Base-by-base conservation (phyloP, 495 filamentous ascomycete genomes). In the Talaromyces ruber region DNA sequence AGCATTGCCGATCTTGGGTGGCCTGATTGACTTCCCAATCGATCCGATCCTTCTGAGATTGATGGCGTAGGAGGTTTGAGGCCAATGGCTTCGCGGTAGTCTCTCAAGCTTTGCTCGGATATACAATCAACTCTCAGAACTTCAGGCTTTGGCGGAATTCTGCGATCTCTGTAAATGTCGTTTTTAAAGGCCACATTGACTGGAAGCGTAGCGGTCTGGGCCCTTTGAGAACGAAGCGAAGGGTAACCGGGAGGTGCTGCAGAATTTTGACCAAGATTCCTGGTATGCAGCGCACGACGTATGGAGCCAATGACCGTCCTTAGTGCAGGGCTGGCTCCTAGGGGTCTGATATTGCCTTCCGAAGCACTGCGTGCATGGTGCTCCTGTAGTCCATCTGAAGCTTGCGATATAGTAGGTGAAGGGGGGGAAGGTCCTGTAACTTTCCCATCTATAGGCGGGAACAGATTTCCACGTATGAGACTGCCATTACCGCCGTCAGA, bases 301-400 rank as follows among this genome's bases (percentile, higher is more conserved):
- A 98, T 90, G 63, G 88, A 92, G 0, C 93, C 93, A 52, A 98
- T 80, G 3, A 98, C 78, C 64, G 86, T 94, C 71, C 86, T 91
- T 79, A 98, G 87, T 1, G 91, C 86, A 12, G 85, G 84, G 57
- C 75, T 89, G 14, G 75, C 72, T 58, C 74, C 37, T 61, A 67
- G 47, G 39, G 74, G 64, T 52, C 75, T 77, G 21, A 71, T 58
- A 29, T 64, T 68, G 8, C 64, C 66, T 39, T 77, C 71, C 1
- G 67, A 65, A 7, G 67, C 74, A 57, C 71, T 74, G 56, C 73
- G 71, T 32, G 74, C 71, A 57, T 74, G 70, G 16, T 45, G 51
- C 6, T 63, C 61, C 2, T 25, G 53, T 29, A 57, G 18, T 22
- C 32, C 61, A 25, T 57, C 53, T 45, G 53, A 32, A n/a, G 24